Base-by-base conservation (phyloP, 1,139 yeast species). In the Nakaseomyces kungkrabaensis region DNA sequence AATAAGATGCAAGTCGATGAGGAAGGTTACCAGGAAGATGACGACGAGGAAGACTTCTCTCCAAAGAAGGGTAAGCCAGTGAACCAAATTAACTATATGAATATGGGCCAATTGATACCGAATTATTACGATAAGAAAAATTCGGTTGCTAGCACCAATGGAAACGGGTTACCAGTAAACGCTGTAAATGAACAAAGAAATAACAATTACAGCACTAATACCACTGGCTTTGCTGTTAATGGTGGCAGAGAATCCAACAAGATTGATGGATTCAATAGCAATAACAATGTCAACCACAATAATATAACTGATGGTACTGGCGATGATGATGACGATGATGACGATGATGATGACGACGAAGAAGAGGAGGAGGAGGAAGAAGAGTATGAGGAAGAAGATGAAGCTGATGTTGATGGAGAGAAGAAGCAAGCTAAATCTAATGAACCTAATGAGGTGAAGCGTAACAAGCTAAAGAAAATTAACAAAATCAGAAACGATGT, bases 1-100 rank as follows among this genome's bases (percentile, higher is more conserved):
- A 38, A 26, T 6, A 38, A 26, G n/a, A 38, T 25, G 31, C 42
- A 38, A 26, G 31, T 45, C n/a, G 58, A 53, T 17, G 65, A 62
- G 26, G 67, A 63, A 8, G 66, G 63, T 8, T 60, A 62, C 42
- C 61, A 62, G 45, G 66, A 63, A 43, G 66, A 62, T 26, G 65
- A 62, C 50, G 66, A 63, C 36, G 63, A 57, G 13, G 56, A 53
- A 31, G 48, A 52, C 2, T 27, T 17, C 1, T 38, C 42, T 9
- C 42, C 42, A 4, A 38, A 38, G 11, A 38, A 25, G 17, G 5
- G 31, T 4, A 24, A 38, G 11, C 42, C 7, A 24, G 11, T 38
- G 17, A 38, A 38, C 31, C 42, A 29, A 49, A 47, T 34, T 45
- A 45, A 43, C 33, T 37, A 34, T 45, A 51, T 13, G 37, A 43